Percentiles rank a stretch among this genome's conserved stretches.
phyloP scores from a whole-genome alignment of 1,284 basidiomycete species.

The Apiotrichum veenhuisii region DNA sequence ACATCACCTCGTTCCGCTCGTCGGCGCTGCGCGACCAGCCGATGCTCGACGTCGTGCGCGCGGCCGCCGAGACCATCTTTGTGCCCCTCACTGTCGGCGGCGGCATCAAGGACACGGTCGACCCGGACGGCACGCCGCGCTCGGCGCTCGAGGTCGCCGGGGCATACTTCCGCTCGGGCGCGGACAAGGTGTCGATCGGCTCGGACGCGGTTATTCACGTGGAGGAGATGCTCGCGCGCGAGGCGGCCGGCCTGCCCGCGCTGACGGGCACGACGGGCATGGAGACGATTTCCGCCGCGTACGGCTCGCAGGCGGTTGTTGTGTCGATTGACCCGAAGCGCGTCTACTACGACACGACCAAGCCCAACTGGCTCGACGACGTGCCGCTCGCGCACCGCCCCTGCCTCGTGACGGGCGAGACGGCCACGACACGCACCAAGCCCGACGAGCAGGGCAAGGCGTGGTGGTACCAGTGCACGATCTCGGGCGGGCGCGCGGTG shows the following conservation, averaged over 20 bases:
- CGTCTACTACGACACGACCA: slow-evolving; percentile 69
- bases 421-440: slow-evolving; percentile 52
- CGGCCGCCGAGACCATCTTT: slow-evolving; percentile 84
- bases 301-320: slow-evolving; percentile 96
- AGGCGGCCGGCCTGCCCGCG: slow-evolving; percentile 53
- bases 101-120: slow-evolving; percentile 92
- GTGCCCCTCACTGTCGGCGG: slow-evolving; percentile 99
- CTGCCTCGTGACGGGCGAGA: slow-evolving; percentile 48
- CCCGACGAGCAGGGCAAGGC: slow-evolving; percentile 65
- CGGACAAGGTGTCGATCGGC: slow-evolving; percentile 91
- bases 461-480: slow-evolving; percentile 99
- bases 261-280: slow-evolving; percentile 66
- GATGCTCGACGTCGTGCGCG: slow-evolving; percentile 92
- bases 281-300: slow-evolving; percentile 83
- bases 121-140: slow-evolving; percentile 87
- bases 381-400: slow-evolving; percentile 53
- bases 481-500: slow-evolving; percentile 83
- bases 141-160: slow-evolving; percentile 91
- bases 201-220: slow-evolving; percentile 93
- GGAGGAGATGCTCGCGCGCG: slow-evolving; percentile 66
- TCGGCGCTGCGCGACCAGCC: slow-evolving; percentile 94
- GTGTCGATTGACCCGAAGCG: slow-evolving; percentile 94
- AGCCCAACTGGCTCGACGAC: slow-evolving; percentile 63
- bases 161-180: slow-evolving; percentile 93
- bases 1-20: slow-evolving; percentile 98